Percentiles rank a stretch among this genome's conserved stretches.
These are phyloP conservation scores for Trichophyton verrucosum DNA, from an alignment of 2,329 filamentous ascomycete genomes.

Conservation along the genomic window DNA sequence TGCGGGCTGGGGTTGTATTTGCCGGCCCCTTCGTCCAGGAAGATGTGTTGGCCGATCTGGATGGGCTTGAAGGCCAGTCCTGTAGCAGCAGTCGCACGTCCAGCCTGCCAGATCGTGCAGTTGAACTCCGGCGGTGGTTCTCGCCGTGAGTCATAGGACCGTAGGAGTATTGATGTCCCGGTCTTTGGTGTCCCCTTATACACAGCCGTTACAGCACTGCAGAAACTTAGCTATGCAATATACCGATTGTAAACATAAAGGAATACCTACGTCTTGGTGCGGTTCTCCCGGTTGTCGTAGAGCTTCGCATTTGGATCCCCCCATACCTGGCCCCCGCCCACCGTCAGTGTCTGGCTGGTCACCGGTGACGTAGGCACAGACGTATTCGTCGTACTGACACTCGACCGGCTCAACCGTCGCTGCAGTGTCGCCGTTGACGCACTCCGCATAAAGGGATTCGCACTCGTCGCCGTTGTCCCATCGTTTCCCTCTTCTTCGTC, in stretches of 20 bases:
- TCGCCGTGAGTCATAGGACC: conserved; percentile 89
- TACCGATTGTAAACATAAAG: no score
- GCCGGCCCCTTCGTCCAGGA: conserved; percentile 83
- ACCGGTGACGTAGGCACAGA: conserved; percentile 49
- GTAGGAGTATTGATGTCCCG: conserved; percentile 58
- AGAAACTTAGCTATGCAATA: not conserved
- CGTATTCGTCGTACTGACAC: conserved; percentile 67
- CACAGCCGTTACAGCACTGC: conserved; percentile 75
- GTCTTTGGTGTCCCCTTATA: conserved; percentile 69
- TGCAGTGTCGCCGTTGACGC: conserved; percentile 21
- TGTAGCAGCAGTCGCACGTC: conserved; percentile 82
- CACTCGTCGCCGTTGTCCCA: conserved; percentile 20
- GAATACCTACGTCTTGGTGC: conserved; percentile 73
- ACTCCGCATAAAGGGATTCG: conserved; percentile 1
- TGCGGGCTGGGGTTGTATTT: conserved; percentile 84
- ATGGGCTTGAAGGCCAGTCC: conserved; percentile 93
- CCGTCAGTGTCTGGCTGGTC: conserved; percentile 29
- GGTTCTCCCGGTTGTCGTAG: conserved; percentile 76
- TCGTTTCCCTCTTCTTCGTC: conserved; percentile 77
- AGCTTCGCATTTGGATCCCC: conserved; percentile 75
- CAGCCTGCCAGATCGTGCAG: conserved; percentile 94
- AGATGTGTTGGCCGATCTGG: conserved; percentile 81
- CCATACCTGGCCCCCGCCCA: conserved; percentile 40
- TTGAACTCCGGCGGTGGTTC: conserved; percentile 85
- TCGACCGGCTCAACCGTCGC: conserved; percentile 65